Evolutionary conservation across 2,329 filamentous ascomycete genomes (phyloP).

Genomic region (Neofusicoccum ribis): DNA sequence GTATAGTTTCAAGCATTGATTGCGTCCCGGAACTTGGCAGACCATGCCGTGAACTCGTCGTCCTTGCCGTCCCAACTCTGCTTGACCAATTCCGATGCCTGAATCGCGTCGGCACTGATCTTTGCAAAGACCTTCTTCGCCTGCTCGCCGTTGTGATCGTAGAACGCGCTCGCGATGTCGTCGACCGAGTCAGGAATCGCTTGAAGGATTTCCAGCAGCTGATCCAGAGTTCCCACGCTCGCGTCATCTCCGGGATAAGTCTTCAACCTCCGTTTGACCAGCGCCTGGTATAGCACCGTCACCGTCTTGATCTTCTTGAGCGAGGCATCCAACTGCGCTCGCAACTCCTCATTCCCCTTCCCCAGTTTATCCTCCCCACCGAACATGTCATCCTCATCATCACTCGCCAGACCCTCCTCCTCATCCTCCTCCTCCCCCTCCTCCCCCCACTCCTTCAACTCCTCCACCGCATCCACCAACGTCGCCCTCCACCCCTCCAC

Average conservation of each 20-base stretch:
- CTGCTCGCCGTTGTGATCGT: constrained; percentile 62
- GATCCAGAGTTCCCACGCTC: constrained; percentile 46
- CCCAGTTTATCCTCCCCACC: constrained; percentile 44
- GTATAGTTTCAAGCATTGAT: constrained; percentile 10
- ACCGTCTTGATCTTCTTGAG: constrained; percentile 67
- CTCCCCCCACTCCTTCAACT: constrained; percentile 85
- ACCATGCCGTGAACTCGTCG: constrained; percentile 81
- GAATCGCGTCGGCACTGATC: constrained; percentile 62
- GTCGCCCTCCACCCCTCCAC: constrained; percentile 73
- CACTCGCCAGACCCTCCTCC: constrained; percentile 40
- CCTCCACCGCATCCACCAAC: constrained; percentile 78
- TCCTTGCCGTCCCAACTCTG: constrained; percentile 63
- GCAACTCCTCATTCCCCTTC: constrained; percentile 64
- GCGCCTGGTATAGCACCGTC: constrained; percentile 66
- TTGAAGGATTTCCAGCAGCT: constrained; percentile 57
- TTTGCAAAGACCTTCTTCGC: constrained; percentile 61
- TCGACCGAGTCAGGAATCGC: constrained; percentile 67
- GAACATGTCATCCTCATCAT: constrained; percentile 60
- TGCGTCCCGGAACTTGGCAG: constrained; percentile 48
- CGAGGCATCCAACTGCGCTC: constrained; percentile 64
- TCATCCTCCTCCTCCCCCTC: constrained; percentile 53
- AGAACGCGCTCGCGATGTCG: constrained; percentile 70
- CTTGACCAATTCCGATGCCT: constrained; percentile 56
- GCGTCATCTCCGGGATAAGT: constrained; percentile 40
- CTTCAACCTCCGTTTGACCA: constrained; percentile 69